A percentile compares a stretch with the other conserved stretches of the same genome.
These are phyloP conservation scores for Botryotinia narcissicola DNA, from an alignment of 2,329 filamentous ascomycete genomes.

Conservation along the genomic window DNA sequence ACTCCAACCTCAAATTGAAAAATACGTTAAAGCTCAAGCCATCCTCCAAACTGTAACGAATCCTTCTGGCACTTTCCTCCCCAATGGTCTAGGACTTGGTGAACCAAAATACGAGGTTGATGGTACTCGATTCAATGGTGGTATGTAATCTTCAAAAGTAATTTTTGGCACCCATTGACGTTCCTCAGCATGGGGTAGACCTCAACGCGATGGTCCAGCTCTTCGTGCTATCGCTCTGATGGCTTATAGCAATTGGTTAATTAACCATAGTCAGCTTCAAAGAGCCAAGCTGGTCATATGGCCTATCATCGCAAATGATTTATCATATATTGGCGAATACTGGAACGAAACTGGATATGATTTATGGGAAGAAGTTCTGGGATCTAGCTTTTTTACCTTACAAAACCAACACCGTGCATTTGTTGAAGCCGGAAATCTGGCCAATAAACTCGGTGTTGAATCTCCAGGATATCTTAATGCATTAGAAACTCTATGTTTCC, in stretches of 20 bases:
- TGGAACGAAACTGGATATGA: constrained; percentile 67
- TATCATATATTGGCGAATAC: constrained; percentile 71
- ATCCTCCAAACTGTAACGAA: constrained; percentile 56
- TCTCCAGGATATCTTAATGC: constrained; percentile 63
- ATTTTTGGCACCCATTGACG: neutral
- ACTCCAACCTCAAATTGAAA: constrained; percentile 54
- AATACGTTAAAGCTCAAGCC: constrained; percentile 67
- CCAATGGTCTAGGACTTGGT: constrained; percentile 52
- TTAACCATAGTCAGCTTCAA: constrained; percentile 54
- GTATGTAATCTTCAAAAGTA: neutral
- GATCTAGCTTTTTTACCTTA: constrained; percentile 76
- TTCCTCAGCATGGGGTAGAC: constrained; percentile 49
- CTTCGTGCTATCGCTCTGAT: constrained; percentile 72
- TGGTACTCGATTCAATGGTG: constrained; percentile 58
- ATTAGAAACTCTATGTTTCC: constrained; percentile 68
- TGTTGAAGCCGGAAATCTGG: constrained; percentile 63
- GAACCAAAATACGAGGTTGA: constrained; percentile 73
- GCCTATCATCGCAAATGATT: constrained; percentile 73
- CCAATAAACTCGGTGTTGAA: constrained; percentile 57
- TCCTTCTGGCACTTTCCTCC: constrained; percentile 44
- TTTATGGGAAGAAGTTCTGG: constrained; percentile 80
- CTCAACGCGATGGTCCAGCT: constrained; percentile 76
- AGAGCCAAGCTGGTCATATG: constrained; percentile 55
- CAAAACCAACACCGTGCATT: constrained; percentile 61
- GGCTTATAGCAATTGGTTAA: constrained; percentile 69